Evolutionary conservation across 2,329 filamentous ascomycete genomes (phyloP).

Genomic region (Trichophyton benhamiae): DNA sequence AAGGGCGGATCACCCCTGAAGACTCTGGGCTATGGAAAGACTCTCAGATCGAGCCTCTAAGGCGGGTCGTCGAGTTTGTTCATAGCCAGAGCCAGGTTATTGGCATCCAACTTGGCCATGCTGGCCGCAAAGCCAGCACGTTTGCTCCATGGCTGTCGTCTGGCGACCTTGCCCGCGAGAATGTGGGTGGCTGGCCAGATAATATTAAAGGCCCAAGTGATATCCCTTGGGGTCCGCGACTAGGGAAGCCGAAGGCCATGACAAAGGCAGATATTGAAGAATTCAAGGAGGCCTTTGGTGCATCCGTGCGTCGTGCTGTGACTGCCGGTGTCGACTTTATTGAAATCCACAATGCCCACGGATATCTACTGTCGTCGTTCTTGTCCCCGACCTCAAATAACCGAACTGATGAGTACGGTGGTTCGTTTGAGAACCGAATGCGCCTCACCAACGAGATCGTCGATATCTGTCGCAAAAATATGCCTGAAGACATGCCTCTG

Average conservation of each 20-base stretch:
- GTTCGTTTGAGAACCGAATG: conserved; percentile 50
- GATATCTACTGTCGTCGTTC: conserved; percentile 62
- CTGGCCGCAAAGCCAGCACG: conserved; percentile 55
- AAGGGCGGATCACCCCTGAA: conserved; percentile 69
- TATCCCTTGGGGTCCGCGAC: conserved; percentile 43
- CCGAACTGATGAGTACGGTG: conserved; percentile 46
- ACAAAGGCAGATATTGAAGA: conserved; percentile 54
- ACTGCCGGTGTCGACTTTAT: conserved; percentile 63
- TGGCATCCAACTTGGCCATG: conserved; percentile 66
- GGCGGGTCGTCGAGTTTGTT: conserved; percentile 21
- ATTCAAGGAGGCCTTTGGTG: conserved; percentile 51
- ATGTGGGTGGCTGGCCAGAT: conserved; percentile 43
- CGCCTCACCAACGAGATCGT: conserved; percentile 57
- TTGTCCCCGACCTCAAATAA: conserved; percentile 57
- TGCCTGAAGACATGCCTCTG: conserved; percentile 57
- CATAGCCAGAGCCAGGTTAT: conserved; percentile 50
- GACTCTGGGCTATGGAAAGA: conserved; percentile 76
- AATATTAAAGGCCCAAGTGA: conserved; percentile 47
- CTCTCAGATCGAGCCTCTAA: conserved; percentile 48
- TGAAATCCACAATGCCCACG: conserved; percentile 70
- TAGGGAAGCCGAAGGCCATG: conserved; percentile 51
- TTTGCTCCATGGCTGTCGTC: conserved; percentile 51
- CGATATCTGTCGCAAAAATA: conserved; percentile 47
- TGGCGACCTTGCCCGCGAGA: conserved; percentile 44
- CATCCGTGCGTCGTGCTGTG: conserved; percentile 48